A percentile compares a stretch with the other conserved stretches of the same genome.
Conservation (phyloP, 176 grass and related monocot genomes). For the Triticum aestivum region DNA sequence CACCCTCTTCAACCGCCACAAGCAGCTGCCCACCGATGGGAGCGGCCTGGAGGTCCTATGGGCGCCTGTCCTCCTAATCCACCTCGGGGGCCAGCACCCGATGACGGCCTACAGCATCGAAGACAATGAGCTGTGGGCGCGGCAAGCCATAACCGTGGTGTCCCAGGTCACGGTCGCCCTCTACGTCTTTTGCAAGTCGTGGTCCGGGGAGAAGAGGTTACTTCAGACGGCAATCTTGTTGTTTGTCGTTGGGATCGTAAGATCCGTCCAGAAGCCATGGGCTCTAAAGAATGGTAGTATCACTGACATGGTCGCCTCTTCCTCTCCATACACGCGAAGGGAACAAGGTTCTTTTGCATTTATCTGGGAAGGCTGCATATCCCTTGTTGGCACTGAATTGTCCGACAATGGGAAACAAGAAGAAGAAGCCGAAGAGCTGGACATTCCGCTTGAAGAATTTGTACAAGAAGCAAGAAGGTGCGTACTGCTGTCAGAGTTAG, state of each 20-base stretch:
- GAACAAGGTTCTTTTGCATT: no score
- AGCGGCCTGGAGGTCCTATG: background rate
- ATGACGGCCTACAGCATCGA: background rate
- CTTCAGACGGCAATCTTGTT: background rate
- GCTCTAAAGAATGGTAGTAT: background rate
- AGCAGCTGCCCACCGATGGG: background rate
- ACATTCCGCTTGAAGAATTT: background rate
- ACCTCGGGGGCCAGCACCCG: background rate
- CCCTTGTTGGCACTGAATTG: no score
- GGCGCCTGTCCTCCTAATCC: background rate
- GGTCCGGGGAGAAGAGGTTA: background rate
- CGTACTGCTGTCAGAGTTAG: background rate
- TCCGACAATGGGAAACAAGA: no score
- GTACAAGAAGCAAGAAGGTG: background rate
- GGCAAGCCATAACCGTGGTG: background rate
- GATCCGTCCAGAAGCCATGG: background rate
- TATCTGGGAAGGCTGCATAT: no score
- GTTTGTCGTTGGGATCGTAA: background rate
- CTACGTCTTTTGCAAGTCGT: background rate
- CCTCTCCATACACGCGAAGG: background rate
- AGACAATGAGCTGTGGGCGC: slow-evolving; percentile 6
- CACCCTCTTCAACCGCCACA: no score
- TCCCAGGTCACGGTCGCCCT: background rate
- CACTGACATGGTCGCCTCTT: background rate
- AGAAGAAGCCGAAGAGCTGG: background rate